Evolutionary conservation across 2,329 filamentous ascomycete species (phyloP).

Genomic region (Westerdykella aurantiaca): DNA sequence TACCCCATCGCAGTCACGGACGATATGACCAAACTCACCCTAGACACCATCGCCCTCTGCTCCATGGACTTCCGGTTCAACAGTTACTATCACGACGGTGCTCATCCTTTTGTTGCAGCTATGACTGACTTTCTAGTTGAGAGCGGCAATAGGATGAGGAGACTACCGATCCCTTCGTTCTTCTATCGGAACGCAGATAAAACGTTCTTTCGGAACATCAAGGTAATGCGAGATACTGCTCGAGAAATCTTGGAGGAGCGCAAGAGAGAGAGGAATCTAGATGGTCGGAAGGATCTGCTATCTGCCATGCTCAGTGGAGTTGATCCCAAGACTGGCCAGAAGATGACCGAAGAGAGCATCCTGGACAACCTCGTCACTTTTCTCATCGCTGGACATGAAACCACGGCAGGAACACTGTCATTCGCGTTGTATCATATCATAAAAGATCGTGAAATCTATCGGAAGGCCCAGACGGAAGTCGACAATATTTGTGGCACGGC

Average conservation of each 20-base stretch:
- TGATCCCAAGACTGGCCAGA: constrained; percentile 55
- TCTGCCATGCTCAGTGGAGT: constrained; percentile 50
- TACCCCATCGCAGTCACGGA: constrained; percentile 19
- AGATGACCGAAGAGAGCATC: constrained; percentile 52
- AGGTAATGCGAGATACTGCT: constrained; percentile 48
- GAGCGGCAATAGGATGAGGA: no score
- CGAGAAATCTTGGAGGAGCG: constrained; percentile 50
- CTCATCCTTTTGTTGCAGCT: constrained; percentile 24
- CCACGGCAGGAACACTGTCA: constrained; percentile 21
- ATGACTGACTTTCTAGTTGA: constrained; percentile 17
- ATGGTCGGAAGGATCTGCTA: constrained; percentile 52
- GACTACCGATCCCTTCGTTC: no score
- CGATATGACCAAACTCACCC: constrained; percentile 25
- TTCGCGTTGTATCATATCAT: constrained; percentile 46
- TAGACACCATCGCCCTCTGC: constrained; percentile 27
- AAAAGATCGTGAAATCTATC: constrained; percentile 43
- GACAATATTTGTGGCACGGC: constrained; percentile 48
- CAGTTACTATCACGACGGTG: constrained; percentile 18
- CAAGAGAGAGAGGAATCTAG: constrained; percentile 45
- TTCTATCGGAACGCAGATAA: constrained; percentile 4
- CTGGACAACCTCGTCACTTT: constrained; percentile 62
- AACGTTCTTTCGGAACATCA: constrained; percentile 49
- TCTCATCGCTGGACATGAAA: constrained; percentile 46
- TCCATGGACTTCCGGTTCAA: constrained; percentile 30
- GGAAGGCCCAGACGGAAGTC: constrained; percentile 47